Evolutionary conservation across 2,329 filamentous ascomycete species (phyloP).

Genomic region (Didymella pinodella): DNA sequence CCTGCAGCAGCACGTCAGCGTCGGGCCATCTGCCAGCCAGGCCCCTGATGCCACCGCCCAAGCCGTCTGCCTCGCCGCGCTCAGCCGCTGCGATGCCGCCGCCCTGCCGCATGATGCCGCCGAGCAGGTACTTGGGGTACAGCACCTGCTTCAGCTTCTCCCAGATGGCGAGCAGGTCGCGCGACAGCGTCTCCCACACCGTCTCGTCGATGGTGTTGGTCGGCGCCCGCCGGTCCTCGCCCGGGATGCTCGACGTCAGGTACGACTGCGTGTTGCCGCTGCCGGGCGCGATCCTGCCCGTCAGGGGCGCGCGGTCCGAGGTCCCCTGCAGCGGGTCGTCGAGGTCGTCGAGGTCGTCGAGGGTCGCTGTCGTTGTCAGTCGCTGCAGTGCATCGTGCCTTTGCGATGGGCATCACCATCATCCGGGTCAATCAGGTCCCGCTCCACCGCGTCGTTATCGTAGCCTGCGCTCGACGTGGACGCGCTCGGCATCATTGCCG

Average conservation of each 20-base stretch:
- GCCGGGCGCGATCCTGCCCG: constrained; percentile 77
- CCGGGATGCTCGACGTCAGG: constrained; percentile 86
- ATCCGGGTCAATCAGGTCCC: constrained; percentile 62
- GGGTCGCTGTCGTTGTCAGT: constrained; percentile 66
- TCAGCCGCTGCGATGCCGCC: constrained; percentile 67
- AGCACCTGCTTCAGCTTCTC: constrained; percentile 98
- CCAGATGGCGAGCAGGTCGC: constrained; percentile 93
- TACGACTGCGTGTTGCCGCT: constrained; percentile 73
- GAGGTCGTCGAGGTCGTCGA: constrained; percentile 94
- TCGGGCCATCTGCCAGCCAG: constrained; percentile 72
- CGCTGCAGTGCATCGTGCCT: constrained; percentile 17
- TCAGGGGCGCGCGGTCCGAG: constrained; percentile 79
- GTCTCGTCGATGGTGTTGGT: constrained; percentile 96
- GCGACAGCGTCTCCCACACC: constrained; percentile 95
- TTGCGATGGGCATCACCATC: constrained; percentile 52
- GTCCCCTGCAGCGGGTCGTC: constrained; percentile 79
- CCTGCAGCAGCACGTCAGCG: constrained; percentile 70
- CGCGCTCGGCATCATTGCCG: constrained; percentile 56
- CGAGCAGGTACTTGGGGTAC: constrained; percentile 91
- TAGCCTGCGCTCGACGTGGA: constrained; percentile 52
- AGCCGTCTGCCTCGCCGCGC: constrained; percentile 59
- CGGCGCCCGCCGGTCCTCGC: constrained; percentile 88
- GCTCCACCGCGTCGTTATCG: constrained; percentile 57
- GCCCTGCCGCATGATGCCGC: constrained; percentile 66
- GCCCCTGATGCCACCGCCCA: constrained; percentile 59